Percentiles rank a stretch among this genome's conserved stretches.
Conservation (phyloP, 164 flowering plant genomes). For the Houttuynia cordata region DNA sequence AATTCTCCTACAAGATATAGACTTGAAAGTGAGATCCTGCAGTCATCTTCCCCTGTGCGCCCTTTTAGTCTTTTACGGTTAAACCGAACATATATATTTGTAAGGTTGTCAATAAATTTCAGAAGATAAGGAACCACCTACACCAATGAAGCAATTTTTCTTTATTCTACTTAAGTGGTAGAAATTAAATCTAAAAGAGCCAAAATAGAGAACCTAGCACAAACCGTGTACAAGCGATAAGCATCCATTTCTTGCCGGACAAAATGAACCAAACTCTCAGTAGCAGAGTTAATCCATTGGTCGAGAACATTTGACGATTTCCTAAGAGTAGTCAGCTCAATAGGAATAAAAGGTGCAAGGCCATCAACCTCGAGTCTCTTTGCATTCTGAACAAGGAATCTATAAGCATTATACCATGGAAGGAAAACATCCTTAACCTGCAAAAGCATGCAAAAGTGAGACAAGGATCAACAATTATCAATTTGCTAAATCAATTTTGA, state of each 20-base stretch:
- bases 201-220: background rate
- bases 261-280: conserved; percentile 85
- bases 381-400: conserved; percentile 94
- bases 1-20: conserved; percentile 55
- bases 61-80: conserved; percentile 95
- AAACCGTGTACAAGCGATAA: conserved; percentile 71
- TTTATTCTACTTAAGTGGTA: background rate
- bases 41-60: conserved; percentile 82
- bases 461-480: background rate
- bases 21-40: conserved; percentile 72
- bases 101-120: conserved; percentile 81
- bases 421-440: conserved; percentile 95
- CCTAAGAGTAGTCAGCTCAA: conserved; percentile 38
- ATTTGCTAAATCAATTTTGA: background rate
- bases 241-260: conserved; percentile 92
- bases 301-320: conserved; percentile 84
- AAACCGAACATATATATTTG: conserved; percentile 89
- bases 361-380: conserved; percentile 90
- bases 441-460: conserved; percentile 3
- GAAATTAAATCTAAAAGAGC: background rate
- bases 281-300: conserved; percentile 98
- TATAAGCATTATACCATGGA: conserved; percentile 99
- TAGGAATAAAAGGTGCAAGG: conserved; percentile 53
- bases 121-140: conserved; percentile 92
- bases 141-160: conserved; percentile 2